Evolutionary conservation across 2,329 filamentous ascomycete genomes (phyloP), one percentile per base, ranked within the genome.

Genomic region (Daldinia sp.): DNA sequence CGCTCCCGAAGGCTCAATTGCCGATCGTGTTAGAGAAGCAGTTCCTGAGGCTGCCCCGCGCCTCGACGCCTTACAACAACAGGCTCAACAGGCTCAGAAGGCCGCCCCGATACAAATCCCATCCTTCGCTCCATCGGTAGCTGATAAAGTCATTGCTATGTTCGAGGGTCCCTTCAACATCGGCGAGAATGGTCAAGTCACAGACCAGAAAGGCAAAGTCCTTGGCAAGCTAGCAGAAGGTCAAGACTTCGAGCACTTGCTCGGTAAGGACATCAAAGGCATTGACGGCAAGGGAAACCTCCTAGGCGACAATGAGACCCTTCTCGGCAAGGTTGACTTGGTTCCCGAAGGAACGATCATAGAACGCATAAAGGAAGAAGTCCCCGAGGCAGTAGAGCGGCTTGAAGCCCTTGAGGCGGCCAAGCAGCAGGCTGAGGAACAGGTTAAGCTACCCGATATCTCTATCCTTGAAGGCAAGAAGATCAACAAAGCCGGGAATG

Each of bases 221-320:
- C 69, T 78, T 3, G 77, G 77, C 44, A 76, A 76, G 61, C 66
- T 79, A 9, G 73, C 77, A 15, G 73, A 78, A 41, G 77, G 74
- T 6, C 74, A 77, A 50, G 77, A 77, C n/a, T 70, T 65, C 26
- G 68, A 76, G 20, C 61, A 74, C 39, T 56, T 79, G 1, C 33
- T 84, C 15, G 87, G 89, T 69, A 90, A 89, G 70, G 88, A 90
- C 20, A 86, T 90, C 72, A 91, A 91, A 82, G 90, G 89, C 78
- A 82, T 89, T 72, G 89, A 91, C 71, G 86, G 85, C 70, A 82
- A 89, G 77, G 89, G 89, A n/a, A 88, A 90, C 74, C 87, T 91
- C 59, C 85, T 90, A 75, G 89, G 90, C 77, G 88, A 85, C 77
- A 86, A 89, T 48, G 89, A 89, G 26, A 88, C 89, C 30, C 83